phyloP scores from a whole-genome alignment of 768 basidiomycete species.

The Pulveroboletus ravenelii region DNA sequence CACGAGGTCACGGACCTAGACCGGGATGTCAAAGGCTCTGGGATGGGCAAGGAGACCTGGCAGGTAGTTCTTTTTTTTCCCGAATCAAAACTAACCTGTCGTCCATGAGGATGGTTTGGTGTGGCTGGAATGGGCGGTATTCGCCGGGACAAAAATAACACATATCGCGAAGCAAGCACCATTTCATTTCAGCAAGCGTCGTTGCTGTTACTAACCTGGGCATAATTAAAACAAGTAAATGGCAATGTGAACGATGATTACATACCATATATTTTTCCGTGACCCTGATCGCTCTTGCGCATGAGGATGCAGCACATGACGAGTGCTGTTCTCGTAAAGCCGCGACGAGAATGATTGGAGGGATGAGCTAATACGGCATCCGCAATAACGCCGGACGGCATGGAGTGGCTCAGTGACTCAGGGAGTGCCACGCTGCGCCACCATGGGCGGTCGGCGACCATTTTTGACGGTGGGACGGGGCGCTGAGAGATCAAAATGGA shows the following conservation, averaged over 20 bases:
- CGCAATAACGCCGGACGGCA: slow-evolving; percentile 18
- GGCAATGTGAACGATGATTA: slow-evolving; percentile 2
- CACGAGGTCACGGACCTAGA: slow-evolving; percentile 18
- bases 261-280: background rate
- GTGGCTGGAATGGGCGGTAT: background rate
- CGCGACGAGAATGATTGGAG: background rate
- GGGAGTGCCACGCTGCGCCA: slow-evolving; percentile 3
- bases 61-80: background rate
- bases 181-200: slow-evolving; percentile 10
- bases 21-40: background rate
- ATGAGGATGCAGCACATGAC: slow-evolving; percentile 4
- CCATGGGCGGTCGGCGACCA: background rate
- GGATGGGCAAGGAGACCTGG: background rate
- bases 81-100: background rate
- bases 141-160: slow-evolving; percentile 1
- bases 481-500: slow-evolving; percentile 8
- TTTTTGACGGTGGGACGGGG: background rate
- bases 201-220: slow-evolving; percentile 1
- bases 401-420: background rate
- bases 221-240: slow-evolving; percentile 1
- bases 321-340: slow-evolving; percentile 10
- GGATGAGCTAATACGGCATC: slow-evolving; percentile 9
- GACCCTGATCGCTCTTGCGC: slow-evolving; percentile 19
- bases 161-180: background rate
- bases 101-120: background rate